Conservation (phyloP, 1,284 basidiomycete species). For the Boletus smithii region DNA sequence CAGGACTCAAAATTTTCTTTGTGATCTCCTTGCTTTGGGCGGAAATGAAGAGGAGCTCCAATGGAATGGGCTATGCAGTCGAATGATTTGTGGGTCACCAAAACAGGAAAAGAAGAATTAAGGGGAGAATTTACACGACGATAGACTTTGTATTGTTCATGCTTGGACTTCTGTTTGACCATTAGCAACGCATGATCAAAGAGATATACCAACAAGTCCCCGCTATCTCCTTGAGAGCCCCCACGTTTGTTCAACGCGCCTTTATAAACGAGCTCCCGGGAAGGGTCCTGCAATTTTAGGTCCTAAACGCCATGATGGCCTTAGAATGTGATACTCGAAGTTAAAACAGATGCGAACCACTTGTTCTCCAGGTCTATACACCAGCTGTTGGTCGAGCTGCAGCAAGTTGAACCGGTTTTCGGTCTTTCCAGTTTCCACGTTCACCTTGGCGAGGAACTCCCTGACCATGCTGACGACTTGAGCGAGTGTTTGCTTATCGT, state of each 20-base stretch:
- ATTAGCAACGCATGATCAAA: slow-evolving; percentile 97
- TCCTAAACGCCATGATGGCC: slow-evolving; percentile 50
- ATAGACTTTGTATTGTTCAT: slow-evolving; percentile 93
- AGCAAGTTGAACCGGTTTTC: slow-evolving; percentile 67
- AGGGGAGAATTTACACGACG: slow-evolving; percentile 63
- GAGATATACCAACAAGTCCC: slow-evolving; percentile 91
- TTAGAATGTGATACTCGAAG: not conserved
- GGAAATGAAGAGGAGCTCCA: slow-evolving; percentile 87
- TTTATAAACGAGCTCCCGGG: slow-evolving; percentile 91
- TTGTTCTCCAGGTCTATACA: slow-evolving; percentile 71
- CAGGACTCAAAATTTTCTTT: slow-evolving; percentile 53
- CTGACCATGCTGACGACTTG: slow-evolving; percentile 80
- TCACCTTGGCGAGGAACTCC: slow-evolving; percentile 86
- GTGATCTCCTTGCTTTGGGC: slow-evolving; percentile 48
- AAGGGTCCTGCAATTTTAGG: slow-evolving; percentile 61
- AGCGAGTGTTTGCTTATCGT: slow-evolving; percentile 79
- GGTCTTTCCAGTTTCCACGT: slow-evolving; percentile 62
- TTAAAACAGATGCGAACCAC: slow-evolving; percentile 46
- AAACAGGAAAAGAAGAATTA: slow-evolving; percentile 3
- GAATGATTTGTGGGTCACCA: slow-evolving; percentile 8
- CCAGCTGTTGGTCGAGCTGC: slow-evolving; percentile 78
- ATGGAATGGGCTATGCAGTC: slow-evolving; percentile 78
- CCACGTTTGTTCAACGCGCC: slow-evolving; percentile 92
- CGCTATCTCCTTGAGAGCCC: slow-evolving; percentile 69
- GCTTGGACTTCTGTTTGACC: slow-evolving; percentile 92